Evolutionary conservation across 345 rosid genomes (phyloP).

Genomic region (Hirschfeldia incana): DNA sequence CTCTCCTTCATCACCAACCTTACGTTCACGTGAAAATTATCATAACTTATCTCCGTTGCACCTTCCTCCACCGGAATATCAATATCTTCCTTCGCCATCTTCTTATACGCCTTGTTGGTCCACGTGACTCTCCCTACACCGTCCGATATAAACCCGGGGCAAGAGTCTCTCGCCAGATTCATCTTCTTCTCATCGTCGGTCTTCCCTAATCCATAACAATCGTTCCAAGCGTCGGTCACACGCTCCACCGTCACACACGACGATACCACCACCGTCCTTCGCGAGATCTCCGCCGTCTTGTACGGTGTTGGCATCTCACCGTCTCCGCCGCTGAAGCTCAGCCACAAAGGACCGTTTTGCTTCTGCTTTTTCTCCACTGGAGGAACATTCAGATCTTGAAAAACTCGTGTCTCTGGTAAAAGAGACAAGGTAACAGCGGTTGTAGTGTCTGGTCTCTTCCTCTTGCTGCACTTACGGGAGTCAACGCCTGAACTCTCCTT

Average conservation of each 20-base stretch:
- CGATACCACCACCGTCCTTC: constrained; percentile 32
- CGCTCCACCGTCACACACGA: constrained; percentile 78
- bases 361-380: constrained; percentile 23
- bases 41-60: constrained; percentile 25
- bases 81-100: constrained; percentile 53
- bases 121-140: constrained; percentile 64
- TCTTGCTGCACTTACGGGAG: constrained; percentile 41
- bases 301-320: constrained; percentile 10
- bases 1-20: constrained; percentile 65
- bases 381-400: constrained; percentile 29
- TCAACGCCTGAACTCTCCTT: constrained; percentile 23
- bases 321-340: constrained; percentile 43
- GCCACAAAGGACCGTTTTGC: constrained; percentile 47
- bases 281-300: constrained; percentile 31
- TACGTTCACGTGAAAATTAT: constrained; percentile 44
- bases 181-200: constrained; percentile 58
- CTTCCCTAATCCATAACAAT: constrained; percentile 50
- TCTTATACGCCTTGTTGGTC: constrained; percentile 65
- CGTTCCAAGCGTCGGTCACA: constrained; percentile 67
- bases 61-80: constrained; percentile 18
- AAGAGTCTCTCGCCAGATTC: constrained; percentile 61
- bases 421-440: constrained; percentile 59
- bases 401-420: constrained; percentile 53
- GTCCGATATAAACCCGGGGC: constrained; percentile 83
- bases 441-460: constrained; percentile 8